Conservation (phyloP, 2,329 filamentous ascomycete species). For the Fusarium subglutinans region DNA sequence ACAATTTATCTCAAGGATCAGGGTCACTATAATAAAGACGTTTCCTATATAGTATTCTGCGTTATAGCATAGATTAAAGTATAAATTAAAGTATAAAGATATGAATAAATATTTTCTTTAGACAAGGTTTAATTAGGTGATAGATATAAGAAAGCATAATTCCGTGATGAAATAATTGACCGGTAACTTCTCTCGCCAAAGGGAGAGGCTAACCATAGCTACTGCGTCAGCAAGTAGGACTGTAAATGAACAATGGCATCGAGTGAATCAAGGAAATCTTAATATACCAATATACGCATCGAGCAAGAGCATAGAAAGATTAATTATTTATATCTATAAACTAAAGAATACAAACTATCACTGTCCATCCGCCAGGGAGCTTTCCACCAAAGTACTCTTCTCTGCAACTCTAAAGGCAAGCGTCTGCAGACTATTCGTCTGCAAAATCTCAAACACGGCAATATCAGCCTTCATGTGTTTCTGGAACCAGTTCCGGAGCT, state of each 20-base stretch:
- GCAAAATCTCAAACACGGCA: background rate
- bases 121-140: background rate
- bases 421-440: background rate
- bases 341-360: background rate
- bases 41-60: background rate
- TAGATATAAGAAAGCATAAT: background rate
- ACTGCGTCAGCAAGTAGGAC: background rate
- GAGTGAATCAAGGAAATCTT: background rate
- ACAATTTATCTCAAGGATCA: too few relatives aligned
- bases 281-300: accelerated
- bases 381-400: background rate
- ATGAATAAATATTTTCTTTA: accelerated
- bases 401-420: background rate
- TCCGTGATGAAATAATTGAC: background rate
- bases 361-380: background rate
- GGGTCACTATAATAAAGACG: too few relatives aligned
- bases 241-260: background rate
- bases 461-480: background rate
- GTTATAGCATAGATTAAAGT: accelerated
- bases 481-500: background rate
- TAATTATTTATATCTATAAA: accelerated
- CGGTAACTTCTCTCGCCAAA: background rate
- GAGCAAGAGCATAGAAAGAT: background rate
- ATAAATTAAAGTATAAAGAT: background rate
- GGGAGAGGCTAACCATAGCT: background rate